These are phyloP conservation scores for Trypanosoma theileri DNA, from an alignment of 208 protist genomes.

Conservation along the genomic window DNA sequence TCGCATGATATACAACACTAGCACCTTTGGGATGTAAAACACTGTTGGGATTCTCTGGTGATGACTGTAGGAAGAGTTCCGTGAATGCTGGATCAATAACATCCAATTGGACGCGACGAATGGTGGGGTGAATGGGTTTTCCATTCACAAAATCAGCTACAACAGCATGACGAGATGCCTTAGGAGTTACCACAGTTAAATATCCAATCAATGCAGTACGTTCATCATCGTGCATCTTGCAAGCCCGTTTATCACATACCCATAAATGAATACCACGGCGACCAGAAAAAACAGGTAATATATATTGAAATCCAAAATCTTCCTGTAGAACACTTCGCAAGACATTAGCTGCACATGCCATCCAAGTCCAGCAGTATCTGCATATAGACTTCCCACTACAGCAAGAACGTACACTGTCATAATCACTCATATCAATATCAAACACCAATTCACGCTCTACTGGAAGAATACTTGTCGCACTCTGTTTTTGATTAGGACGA, in stretches of 20 bases:
- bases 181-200: slow-evolving; percentile 78
- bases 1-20: slow-evolving; percentile 64
- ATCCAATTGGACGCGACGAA: slow-evolving; percentile 49
- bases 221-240: slow-evolving; percentile 88
- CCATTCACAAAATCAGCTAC: slow-evolving; percentile 75
- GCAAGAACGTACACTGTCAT: slow-evolving; percentile 97
- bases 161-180: slow-evolving; percentile 48
- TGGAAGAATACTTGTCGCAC: slow-evolving; percentile 65
- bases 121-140: slow-evolving; percentile 77
- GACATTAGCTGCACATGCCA: slow-evolving; percentile 93
- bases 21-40: slow-evolving; percentile 60
- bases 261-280: slow-evolving; percentile 99
- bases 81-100: slow-evolving; percentile 66
- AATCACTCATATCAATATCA: slow-evolving; percentile 99
- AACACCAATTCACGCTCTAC: slow-evolving; percentile 97
- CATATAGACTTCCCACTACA: slow-evolving; percentile 96
- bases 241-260: slow-evolving; percentile 96
- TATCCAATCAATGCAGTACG: slow-evolving; percentile 92
- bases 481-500: slow-evolving; percentile 81
- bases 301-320: slow-evolving; percentile 97
- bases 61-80: slow-evolving; percentile 60
- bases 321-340: slow-evolving; percentile 84
- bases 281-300: slow-evolving; percentile 98
- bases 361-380: slow-evolving; percentile 97
- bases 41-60: slow-evolving; percentile 73